A percentile compares a stretch with the other conserved stretches of the same genome.
These are phyloP conservation scores for Lodderomyces parapsilosis DNA, from an alignment of 1,139 yeast genomes.

Conservation along the genomic window DNA sequence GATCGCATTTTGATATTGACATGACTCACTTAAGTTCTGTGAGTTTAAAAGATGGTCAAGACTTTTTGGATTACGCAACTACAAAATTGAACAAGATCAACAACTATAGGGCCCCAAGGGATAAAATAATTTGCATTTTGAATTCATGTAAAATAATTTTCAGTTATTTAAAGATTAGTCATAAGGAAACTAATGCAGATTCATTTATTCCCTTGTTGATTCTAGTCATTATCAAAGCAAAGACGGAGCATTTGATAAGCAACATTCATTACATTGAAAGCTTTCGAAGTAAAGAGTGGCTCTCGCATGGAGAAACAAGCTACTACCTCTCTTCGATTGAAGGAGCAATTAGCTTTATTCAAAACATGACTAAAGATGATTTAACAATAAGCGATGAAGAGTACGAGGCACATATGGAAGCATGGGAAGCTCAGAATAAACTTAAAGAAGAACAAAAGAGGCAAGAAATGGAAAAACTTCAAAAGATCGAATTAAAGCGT, in stretches of 20 bases:
- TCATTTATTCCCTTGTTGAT: conserved; percentile 86
- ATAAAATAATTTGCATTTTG: conserved; percentile 85
- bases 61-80: conserved; percentile 70
- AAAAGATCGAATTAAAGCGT: conserved; percentile 7
- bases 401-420: conserved; percentile 46
- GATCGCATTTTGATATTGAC: conserved; percentile 78
- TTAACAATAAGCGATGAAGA: conserved; percentile 65
- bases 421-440: conserved; percentile 40
- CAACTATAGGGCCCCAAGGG: conserved; percentile 88
- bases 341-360: conserved; percentile 78
- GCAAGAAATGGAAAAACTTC: conserved; percentile 3
- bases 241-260: conserved; percentile 61
- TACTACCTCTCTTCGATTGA: conserved; percentile 85
- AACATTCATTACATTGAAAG: conserved; percentile 83
- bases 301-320: conserved; percentile 77
- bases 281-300: conserved; percentile 71
- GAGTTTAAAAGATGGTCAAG: conserved; percentile 30
- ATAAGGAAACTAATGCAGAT: conserved; percentile 82
- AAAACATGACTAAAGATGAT: conserved; percentile 54
- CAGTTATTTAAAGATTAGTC: conserved; percentile 74
- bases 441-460: conserved; percentile 17
- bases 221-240: conserved; percentile 71
- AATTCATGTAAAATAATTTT: conserved; percentile 92
- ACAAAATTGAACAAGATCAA: conserved; percentile 74
- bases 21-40: conserved; percentile 27